Conservation (phyloP, 805 yeast species). For the Saturnispora hagleri region DNA sequence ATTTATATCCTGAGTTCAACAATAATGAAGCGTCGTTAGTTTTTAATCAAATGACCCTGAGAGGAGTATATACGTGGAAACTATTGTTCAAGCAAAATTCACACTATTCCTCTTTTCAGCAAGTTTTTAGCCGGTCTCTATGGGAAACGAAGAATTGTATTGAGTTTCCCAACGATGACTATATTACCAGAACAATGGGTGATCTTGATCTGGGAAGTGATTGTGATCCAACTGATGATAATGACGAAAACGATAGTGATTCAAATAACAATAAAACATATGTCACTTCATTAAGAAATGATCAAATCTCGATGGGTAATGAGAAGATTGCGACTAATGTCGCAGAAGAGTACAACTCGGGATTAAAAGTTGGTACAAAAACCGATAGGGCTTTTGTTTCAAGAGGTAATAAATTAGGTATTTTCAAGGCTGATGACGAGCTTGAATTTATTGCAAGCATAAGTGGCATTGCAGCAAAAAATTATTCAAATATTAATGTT, state of each 20-base stretch:
- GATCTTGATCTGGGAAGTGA: conserved; percentile 26
- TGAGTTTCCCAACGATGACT: conserved; percentile 44
- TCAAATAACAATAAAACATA: conserved; percentile 12
- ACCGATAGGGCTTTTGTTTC: conserved; percentile 72
- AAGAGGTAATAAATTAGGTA: conserved; percentile 73
- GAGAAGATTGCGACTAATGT: background rate
- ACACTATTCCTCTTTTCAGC: conserved; percentile 43
- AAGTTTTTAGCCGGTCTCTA: conserved; percentile 38
- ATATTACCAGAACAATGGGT: conserved; percentile 42
- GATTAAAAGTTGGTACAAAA: conserved; percentile 59
- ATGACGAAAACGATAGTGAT: conserved; percentile 31
- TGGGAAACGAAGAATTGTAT: conserved; percentile 53
- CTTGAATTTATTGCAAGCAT: conserved; percentile 63
- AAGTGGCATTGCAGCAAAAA: conserved; percentile 44
- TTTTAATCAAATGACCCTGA: conserved; percentile 32
- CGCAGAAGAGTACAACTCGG: conserved; percentile 37
- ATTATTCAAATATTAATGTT: conserved; percentile 42
- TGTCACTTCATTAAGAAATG: background rate
- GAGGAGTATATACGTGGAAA: conserved; percentile 44
- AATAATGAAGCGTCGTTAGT: background rate
- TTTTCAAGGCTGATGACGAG: conserved; percentile 53
- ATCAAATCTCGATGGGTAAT: background rate
- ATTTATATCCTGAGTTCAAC: conserved; percentile 26
- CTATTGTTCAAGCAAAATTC: conserved; percentile 40
- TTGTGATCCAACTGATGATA: conserved; percentile 15